Conservation (phyloP, 306 rosid species). For the Pyrus pyrifolia region DNA sequence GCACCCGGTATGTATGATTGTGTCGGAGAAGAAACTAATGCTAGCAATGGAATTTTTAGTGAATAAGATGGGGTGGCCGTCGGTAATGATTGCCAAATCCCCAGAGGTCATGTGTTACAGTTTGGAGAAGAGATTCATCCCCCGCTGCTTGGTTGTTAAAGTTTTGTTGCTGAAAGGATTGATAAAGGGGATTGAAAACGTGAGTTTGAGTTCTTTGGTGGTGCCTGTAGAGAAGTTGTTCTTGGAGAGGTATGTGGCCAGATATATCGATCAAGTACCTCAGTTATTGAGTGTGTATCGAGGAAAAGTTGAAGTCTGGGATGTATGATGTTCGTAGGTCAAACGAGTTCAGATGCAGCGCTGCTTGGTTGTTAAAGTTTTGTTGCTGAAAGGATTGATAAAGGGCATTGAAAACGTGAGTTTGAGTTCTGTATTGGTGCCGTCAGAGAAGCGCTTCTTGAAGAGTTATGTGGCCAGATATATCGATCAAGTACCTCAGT, state of each 20-base stretch:
- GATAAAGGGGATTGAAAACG: background rate
- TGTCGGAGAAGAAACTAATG: constrained; percentile 24
- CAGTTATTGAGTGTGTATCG: constrained; percentile 14
- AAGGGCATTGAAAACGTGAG: background rate
- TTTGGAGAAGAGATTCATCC: constrained; percentile 32
- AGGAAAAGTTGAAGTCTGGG: background rate
- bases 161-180: constrained; percentile 7
- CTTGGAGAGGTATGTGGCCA: constrained; percentile 13
- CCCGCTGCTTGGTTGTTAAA: background rate
- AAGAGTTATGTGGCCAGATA: constrained; percentile 6
- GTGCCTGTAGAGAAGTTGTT: background rate
- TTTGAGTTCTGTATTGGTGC: background rate
- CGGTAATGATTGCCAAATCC: constrained; percentile 10
- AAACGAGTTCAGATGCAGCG: background rate
- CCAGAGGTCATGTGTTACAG: constrained; percentile 2
- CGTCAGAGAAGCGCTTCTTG: constrained; percentile 8
- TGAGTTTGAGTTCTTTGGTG: background rate
- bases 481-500: background rate
- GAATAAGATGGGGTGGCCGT: constrained; percentile 15
- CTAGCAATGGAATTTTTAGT: background rate
- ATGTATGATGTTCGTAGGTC: background rate
- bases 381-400: constrained; percentile 19
- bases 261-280: background rate
- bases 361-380: constrained; percentile 5
- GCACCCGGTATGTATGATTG: constrained; percentile 26